Base-by-base conservation (phyloP, 495 filamentous ascomycete species). In the Barbatosphaeria neglecta region DNA sequence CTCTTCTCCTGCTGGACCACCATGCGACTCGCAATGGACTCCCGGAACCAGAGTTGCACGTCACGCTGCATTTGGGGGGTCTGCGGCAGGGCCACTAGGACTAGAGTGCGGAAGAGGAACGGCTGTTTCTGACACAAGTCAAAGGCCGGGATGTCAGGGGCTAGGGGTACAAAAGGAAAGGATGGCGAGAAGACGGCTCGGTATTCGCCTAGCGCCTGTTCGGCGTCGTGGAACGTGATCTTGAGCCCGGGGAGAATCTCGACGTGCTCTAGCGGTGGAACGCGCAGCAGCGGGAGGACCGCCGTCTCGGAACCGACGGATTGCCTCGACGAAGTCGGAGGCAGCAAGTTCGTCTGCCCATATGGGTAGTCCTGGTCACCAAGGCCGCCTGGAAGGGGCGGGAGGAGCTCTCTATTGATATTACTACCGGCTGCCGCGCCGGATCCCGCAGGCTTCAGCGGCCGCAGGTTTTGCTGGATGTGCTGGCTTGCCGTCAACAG, bases 1-100 rank as follows among this genome's bases (percentile, higher is more conserved):
- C 56, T 74, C 52, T 67, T 70, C n/a, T 69, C 62, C 22, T 60
- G 47, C 9, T 74, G 65, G n/a, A 75, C 49, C 7, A 78, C 50
- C 43, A 77, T 54, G 49, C 69, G 68, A 33, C 74, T 64, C 2
- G 66, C 65, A 13, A 78, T 40, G 20, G 58, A 33, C 54, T 59
- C 52, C 64, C 68, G 44, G 70, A 74, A 1, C 37, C 44, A 11
- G 50, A 28, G 35, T 47, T 52, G 48, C 52, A 60, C 2, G 54
- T 58, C n/a, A 53, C 39, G 45, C 42, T 62, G 59, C 20, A 45
- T 37, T 15, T 37, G 35, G 13, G 57, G 33, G 6, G 9, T 49
- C 31, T 55, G 57, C 3, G 57, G 55, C 11, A 48, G 41, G 13
- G 51, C 47, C 0, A 51, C 48, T 7, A 50, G 49, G 27, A 56